Evolutionary conservation across 2,329 filamentous ascomycete species (phyloP).

Genomic region (Amylocarpus encephaloides): DNA sequence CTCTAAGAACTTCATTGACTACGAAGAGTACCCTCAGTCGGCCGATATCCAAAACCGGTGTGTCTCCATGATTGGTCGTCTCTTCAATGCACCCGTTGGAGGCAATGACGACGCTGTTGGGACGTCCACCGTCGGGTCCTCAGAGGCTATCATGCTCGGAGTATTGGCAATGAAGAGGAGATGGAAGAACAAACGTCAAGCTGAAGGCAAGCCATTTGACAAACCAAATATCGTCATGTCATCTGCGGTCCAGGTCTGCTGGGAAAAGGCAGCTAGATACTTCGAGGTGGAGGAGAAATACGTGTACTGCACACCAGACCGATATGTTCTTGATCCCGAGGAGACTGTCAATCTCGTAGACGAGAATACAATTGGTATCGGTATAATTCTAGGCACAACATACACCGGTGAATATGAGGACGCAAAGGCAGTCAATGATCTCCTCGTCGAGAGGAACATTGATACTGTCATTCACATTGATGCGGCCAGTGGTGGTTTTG

Average conservation of each 20-base stretch:
- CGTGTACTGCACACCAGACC: slow-evolving; percentile 55
- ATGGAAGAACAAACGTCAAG: slow-evolving; percentile 82
- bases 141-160: slow-evolving; percentile 78
- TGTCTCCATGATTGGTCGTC: slow-evolving; percentile 80
- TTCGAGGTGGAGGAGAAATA: slow-evolving; percentile 91
- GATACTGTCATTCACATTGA: slow-evolving; percentile 91
- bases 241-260: slow-evolving; percentile 92
- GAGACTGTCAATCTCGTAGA: slow-evolving; percentile 55
- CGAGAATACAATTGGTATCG: slow-evolving; percentile 82
- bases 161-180: slow-evolving; percentile 91
- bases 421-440: slow-evolving; percentile 83
- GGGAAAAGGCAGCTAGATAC: slow-evolving; percentile 87
- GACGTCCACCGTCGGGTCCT: slow-evolving; percentile 83
- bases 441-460: slow-evolving; percentile 67
- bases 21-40: slow-evolving; percentile 75
- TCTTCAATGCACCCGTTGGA: slow-evolving; percentile 71
- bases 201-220: slow-evolving; percentile 72
- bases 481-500: slow-evolving; percentile 86
- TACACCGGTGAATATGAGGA: slow-evolving; percentile 97
- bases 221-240: slow-evolving; percentile 93
- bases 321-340: slow-evolving; percentile 58
- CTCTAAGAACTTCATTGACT: slow-evolving; percentile 92
- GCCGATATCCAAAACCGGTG: slow-evolving; percentile 89
- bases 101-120: slow-evolving; percentile 63
- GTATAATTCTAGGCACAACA: slow-evolving; percentile 82